These are phyloP conservation scores for Mrakia blollopis DNA, from an alignment of 768 basidiomycete species.

Conservation along the genomic window DNA sequence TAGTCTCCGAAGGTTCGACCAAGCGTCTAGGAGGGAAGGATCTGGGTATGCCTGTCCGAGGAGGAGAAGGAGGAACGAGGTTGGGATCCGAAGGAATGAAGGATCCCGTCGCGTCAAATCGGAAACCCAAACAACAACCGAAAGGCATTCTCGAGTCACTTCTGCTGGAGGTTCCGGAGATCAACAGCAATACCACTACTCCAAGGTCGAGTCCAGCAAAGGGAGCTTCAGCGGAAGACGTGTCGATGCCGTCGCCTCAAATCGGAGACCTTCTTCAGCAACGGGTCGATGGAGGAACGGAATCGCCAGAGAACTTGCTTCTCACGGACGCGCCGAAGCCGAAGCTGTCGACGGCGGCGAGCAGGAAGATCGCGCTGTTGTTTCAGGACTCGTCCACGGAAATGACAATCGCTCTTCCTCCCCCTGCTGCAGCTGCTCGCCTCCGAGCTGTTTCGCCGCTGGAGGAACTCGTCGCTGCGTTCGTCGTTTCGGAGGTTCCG, in stretches of 20 bases:
- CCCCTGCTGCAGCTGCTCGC: too few species aligned
- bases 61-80: slow-evolving; percentile 7
- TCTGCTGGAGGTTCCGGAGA: background rate
- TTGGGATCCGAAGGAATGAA: background rate
- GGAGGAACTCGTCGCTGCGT: too few species aligned
- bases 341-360: background rate
- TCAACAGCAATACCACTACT: background rate
- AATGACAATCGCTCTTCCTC: too few species aligned
- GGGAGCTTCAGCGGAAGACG: background rate
- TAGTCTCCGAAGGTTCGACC: background rate
- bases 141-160: background rate
- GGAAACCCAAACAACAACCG: background rate
- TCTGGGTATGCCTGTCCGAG: background rate
- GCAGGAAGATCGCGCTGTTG: background rate
- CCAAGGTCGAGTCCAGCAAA: background rate
- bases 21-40: background rate
- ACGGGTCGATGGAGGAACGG: slow-evolving; percentile 1
- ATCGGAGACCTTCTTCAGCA: slow-evolving; percentile 5
- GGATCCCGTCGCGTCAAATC: background rate
- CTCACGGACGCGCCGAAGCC: background rate
- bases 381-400: too few species aligned
- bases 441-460: too few species aligned
- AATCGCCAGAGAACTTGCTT: background rate
- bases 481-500: too few species aligned
- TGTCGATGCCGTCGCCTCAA: background rate